Evolutionary conservation across 768 basidiomycete species (phyloP), one percentile per base, ranked within the genome.

Genomic region (Suillus discolor): DNA sequence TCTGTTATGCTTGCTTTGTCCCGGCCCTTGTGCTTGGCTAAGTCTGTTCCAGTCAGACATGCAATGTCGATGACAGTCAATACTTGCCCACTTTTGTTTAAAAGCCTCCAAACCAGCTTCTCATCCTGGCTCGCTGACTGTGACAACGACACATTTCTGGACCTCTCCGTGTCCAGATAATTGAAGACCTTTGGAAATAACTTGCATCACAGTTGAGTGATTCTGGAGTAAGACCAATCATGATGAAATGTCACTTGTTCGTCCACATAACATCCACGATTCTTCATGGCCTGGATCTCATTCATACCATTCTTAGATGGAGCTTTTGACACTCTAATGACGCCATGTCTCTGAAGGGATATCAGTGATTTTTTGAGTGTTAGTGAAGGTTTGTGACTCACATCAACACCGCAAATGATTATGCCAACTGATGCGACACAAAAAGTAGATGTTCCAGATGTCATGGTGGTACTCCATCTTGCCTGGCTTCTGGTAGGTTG

Each of bases 201-300:
- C 39, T 45, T 31, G 12, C 13, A 3, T 9, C 47, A 8, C 20
- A 45, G 4, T 8, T 34, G 31, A 31, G 2, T 28, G 44, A 45
- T 20, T 12, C 36, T 4, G 11, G n/a, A 5, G 8, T 44, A 45
- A 15, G 61, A 23, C 61, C 61, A 62, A 6, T 31, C 23, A 13
- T 34, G 31, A 45, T 62, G 0, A 8, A 62, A 28, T 15, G 28
- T 18, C 4, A 15, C 15, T 13, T 25, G 44, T 31, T 36, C n/a
- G n/a, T 49, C 61, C 16, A 31, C 13, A 38, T 62, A 62, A 49
- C 61, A 62, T 28, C 44, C 18, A 3, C 18, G 20, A 38, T 62
- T 62, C 42, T 62, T 62, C 45, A 62, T 44, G n/a, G 44, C 34
- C 45, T 62, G 61, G 25, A 62, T 38, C 41, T 62, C 39, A n/a